Evolutionary conservation across 176 grass and related monocot genomes (phyloP), one percentile per base, ranked within the genome.

Genomic region (Oryza coarctata): DNA sequence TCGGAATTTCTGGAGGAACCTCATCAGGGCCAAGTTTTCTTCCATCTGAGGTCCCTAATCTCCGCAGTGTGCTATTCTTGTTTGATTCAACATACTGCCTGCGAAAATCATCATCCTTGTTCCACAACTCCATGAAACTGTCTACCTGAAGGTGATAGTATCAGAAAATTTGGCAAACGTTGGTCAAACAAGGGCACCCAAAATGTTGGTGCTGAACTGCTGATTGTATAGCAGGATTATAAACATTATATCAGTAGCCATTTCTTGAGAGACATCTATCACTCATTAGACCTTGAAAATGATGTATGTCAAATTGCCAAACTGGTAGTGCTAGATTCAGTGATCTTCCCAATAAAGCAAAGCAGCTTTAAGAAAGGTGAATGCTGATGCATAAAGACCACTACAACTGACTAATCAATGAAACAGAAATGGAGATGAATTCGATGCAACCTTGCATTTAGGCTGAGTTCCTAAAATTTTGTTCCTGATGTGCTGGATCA

Each of bases 21-120:
- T 95, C 93, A 47, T 94, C 87, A 33, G 91, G 91, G 6, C 89
- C 97, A 82, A 99, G 89, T 66, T 65, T 82, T 88, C 97, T 93
- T 66, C 97, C 97, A 88, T 99, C 97, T 60, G 60, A 58, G 29
- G 97, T 94, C 73, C 77, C 86, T 22, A 95, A 71, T 92, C 91
- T 93, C 80, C 69, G 93, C 64, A 99, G 69, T 14, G 93, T 99
- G 85, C 85, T 96, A 62, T 77, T 20, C 86, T 88, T 90, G 80
- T 92, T 95, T 63, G 85, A 83, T 88, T 90, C 80, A 77, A 95
- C 35, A 76, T 99, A 99, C 75, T 93, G 87, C 49, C 47, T 90
- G 39, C 91, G 85, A 77, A 95, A 99, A 34, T 94, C 87, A 26
- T 89, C 85, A 81, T 99, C 71, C 47, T 79, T 85, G 77, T 92